Evolutionary conservation across 495 filamentous ascomycete genomes (phyloP), one percentile per base, ranked within the genome.

Genomic region (Talaromyces thailandensis): DNA sequence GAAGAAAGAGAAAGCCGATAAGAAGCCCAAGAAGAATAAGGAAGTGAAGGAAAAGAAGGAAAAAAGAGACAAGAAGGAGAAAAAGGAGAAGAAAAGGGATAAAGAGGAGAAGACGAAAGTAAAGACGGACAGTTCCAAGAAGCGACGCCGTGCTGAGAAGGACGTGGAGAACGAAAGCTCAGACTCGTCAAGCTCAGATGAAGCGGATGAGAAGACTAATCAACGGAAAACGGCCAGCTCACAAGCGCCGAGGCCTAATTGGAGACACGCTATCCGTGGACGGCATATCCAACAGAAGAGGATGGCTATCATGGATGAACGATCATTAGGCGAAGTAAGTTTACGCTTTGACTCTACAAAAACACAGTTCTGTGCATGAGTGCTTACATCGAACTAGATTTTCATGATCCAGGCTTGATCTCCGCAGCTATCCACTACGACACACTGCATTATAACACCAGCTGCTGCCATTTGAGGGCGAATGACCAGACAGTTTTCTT

Each of bases 241-340:
- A 52, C 71, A 71, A 56, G 75, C 81, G 37, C 73, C 75, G 31
- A 77, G 77, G 40, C 77, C 77, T 16, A 69, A 75, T 31, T 82
- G 77, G 25, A 80, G 88, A 58, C 86, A 88, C 68, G 76, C 84
- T 50, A 82, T 88, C 58, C 78, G 91, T 65, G 78, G 84, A 58
- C 79, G 88, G 53, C 86, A 89, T 67, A 93, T 93, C 67, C 86
- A 84, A 43, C 88, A 91, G 66, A 95, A 95, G 75, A 86, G 82
- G 69, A 82, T 83, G 77, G 88, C 90, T 3, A 79, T 86, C 50
- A 77, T 88, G 73, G 87, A 93, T 70, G 76, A 79, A 37, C 83
- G 84, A 66, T 88, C 89, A 6, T 73, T 93, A 58, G 91, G 91
- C 64, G 88, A 93, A 83, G 89, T 90, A 73, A 72, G 74, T 69